Conservation (phyloP, 2,329 filamentous ascomycete genomes). For the Hymenoscyphus salicellus region DNA sequence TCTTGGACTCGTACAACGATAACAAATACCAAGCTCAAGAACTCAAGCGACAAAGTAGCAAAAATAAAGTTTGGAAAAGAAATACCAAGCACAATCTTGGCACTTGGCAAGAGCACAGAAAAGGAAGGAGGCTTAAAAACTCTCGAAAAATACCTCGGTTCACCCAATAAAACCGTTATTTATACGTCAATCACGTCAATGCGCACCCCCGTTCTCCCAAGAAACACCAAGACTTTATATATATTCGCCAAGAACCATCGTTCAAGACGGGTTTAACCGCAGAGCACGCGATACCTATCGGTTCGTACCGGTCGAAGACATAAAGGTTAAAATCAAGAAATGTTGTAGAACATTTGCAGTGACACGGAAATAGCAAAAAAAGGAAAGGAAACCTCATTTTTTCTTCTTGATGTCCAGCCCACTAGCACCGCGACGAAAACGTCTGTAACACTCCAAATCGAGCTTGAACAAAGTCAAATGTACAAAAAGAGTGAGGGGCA, state of each 20-base stretch:
- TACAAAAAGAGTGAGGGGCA: background rate
- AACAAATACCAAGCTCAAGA: background rate
- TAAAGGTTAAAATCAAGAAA: no score
- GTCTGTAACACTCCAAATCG: no score
- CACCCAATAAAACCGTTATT: background rate
- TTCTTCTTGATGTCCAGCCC: no score
- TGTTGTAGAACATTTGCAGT: no score
- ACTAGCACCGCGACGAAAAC: no score
- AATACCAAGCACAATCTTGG: background rate
- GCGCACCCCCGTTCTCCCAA: background rate
- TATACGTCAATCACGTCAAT: background rate
- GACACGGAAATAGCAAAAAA: no score
- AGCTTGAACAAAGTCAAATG: no score
- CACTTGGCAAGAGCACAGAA: slow-evolving; percentile 1
- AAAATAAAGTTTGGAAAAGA: background rate
- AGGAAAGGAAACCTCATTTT: no score
- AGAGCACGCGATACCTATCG: no score
- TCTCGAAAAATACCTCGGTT: background rate
- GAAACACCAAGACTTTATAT: background rate
- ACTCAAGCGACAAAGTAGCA: background rate
- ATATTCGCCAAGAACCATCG: background rate
- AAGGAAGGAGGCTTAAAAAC: background rate
- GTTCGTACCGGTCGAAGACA: no score
- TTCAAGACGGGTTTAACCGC: background rate
- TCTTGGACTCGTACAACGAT: background rate